A percentile compares a stretch with the other conserved stretches of the same genome.
phyloP scores from a whole-genome alignment of 352 stramenopile species.

The Phytophthora pini region DNA sequence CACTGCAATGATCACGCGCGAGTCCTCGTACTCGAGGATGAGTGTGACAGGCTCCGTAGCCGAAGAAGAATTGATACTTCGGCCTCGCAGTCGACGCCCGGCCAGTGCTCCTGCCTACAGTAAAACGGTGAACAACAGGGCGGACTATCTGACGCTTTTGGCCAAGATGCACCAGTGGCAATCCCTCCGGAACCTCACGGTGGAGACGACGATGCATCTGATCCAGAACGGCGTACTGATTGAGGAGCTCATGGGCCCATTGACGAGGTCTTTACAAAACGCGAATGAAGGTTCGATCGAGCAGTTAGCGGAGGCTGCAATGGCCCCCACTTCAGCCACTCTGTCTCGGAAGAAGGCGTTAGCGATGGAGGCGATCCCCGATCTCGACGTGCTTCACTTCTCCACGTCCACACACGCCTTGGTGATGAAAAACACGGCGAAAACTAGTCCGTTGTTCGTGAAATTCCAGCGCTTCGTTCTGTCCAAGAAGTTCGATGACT shows the following conservation, averaged over 20 bases:
- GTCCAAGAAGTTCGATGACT: slow-evolving; percentile 78
- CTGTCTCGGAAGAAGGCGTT: slow-evolving; percentile 32
- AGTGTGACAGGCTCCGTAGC: slow-evolving; percentile 8
- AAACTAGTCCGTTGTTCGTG: slow-evolving; percentile 24
- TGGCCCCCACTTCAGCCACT: background rate
- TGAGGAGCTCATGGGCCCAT: slow-evolving; percentile 52
- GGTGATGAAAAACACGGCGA: slow-evolving; percentile 27
- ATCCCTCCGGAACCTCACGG: slow-evolving; percentile 63
- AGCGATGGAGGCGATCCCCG: slow-evolving; percentile 28
- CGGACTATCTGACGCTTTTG: slow-evolving; percentile 39
- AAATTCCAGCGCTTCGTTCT: slow-evolving; percentile 61
- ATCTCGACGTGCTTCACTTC: slow-evolving; percentile 28
- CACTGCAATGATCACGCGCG: slow-evolving; percentile 11
- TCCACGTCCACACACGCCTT: slow-evolving; percentile 38
- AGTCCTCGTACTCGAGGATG: slow-evolving; percentile 18
- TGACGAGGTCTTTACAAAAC: slow-evolving; percentile 32
- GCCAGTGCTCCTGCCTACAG: slow-evolving; percentile 26
- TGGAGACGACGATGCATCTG: slow-evolving; percentile 69
- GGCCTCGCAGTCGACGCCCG: slow-evolving; percentile 17
- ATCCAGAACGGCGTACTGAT: slow-evolving; percentile 62
- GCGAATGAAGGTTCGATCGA: slow-evolving; percentile 3
- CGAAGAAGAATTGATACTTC: slow-evolving; percentile 3
- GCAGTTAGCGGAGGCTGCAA: background rate
- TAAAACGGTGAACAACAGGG: slow-evolving; percentile 21
- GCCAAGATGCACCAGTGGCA: slow-evolving; percentile 54